Evolutionary conservation across 495 filamentous ascomycete genomes (phyloP).

Genomic region (Tetracladium marchalianum): DNA sequence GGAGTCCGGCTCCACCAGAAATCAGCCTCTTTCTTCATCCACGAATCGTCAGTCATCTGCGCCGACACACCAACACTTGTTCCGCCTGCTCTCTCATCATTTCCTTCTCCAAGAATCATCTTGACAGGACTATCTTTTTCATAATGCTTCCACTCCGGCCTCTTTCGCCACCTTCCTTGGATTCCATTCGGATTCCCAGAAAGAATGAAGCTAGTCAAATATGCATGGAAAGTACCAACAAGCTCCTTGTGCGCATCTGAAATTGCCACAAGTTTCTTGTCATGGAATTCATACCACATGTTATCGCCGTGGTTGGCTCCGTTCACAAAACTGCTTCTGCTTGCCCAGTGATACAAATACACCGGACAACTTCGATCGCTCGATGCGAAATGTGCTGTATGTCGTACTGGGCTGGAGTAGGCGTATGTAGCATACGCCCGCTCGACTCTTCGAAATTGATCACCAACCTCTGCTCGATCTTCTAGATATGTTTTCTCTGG

Average conservation of each 20-base stretch:
- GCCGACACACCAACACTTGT: constrained; percentile 3
- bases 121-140: constrained; percentile 14
- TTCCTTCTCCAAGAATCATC: constrained; percentile 51
- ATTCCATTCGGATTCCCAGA: constrained; percentile 39
- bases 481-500: constrained; percentile 27
- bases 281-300: constrained; percentile 44
- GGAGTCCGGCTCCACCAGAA: constrained; percentile 8
- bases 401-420: constrained; percentile 53
- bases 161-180: constrained; percentile 2
- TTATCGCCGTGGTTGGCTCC: constrained; percentile 55
- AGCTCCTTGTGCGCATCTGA: constrained; percentile 37
- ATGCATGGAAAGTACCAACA: constrained; percentile 41
- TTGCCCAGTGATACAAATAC: constrained; percentile 49
- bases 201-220: constrained; percentile 43
- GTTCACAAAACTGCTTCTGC: constrained; percentile 34
- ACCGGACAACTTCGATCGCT: constrained; percentile 27
- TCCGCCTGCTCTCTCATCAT: constrained; percentile 46
- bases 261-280: constrained; percentile 28
- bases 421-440: constrained; percentile 56
- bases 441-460: constrained; percentile 50
- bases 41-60: constrained; percentile 3
- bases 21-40: constrained; percentile 8
- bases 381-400: constrained; percentile 44
- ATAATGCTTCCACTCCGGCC: constrained; percentile 7
- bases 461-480: constrained; percentile 29